Conservation (phyloP, 495 filamentous ascomycete genomes). For the Podospora tetraspora region DNA sequence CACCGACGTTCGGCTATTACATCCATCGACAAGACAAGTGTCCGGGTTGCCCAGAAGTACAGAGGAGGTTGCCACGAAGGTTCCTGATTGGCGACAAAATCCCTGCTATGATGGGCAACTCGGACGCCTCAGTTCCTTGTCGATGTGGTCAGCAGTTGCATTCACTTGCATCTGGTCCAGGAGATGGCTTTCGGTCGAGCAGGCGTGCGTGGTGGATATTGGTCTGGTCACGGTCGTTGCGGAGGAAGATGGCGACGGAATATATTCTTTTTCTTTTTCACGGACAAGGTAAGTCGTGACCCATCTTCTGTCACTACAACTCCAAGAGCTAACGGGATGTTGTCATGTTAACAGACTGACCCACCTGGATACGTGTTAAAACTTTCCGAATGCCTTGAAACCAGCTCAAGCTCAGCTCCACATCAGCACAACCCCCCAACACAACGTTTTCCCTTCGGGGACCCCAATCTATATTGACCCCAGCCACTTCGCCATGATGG, state of each 20-base stretch:
- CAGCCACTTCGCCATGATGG: neutral
- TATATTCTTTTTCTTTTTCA: neutral
- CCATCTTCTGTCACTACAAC: neutral
- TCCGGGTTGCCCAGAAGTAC: neutral
- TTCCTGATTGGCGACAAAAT: neutral
- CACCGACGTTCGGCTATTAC: neutral
- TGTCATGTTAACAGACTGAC: neutral
- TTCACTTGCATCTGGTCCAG: neutral
- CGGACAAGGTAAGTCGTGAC: neutral
- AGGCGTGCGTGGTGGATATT: neutral
- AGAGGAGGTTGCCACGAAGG: neutral
- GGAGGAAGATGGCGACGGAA: constrained; percentile 1
- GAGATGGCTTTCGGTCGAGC: neutral
- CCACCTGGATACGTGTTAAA: neutral
- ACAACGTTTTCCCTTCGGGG: neutral
- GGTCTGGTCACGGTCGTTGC: neutral
- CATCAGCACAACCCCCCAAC: neutral
- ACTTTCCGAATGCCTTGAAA: neutral
- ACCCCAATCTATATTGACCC: neutral
- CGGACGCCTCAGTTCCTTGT: neutral
- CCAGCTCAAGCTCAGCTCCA: neutral
- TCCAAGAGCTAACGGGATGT: neutral
- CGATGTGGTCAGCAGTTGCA: neutral
- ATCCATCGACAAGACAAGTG: neutral
- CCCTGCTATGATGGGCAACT: neutral